These are phyloP conservation scores for Spinellus fusiger DNA, from an alignment of 192 early-diverging fungal species.

Conservation along the genomic window DNA sequence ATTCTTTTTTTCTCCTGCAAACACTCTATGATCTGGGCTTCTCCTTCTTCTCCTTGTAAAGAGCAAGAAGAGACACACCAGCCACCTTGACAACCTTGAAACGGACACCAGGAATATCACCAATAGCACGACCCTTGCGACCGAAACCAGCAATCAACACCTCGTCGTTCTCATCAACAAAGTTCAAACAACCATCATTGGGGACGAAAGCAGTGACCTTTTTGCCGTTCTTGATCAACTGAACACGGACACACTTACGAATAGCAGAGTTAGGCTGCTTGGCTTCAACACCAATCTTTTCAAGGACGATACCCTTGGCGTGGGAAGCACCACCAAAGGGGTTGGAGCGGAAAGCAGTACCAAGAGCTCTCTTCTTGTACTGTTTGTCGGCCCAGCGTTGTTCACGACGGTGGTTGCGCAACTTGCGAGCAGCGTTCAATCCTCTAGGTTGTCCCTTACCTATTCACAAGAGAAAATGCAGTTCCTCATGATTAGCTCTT, in stretches of 20 bases:
- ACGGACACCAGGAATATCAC: constrained; percentile 99
- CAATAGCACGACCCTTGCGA: constrained; percentile 96
- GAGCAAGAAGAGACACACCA: constrained; percentile 96
- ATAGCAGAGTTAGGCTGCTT: constrained; percentile 99
- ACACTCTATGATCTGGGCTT: constrained; percentile 89
- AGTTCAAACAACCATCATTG: constrained; percentile 99
- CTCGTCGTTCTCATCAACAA: constrained; percentile 99
- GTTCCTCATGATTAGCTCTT: background rate
- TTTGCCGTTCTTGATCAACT: constrained; percentile 99
- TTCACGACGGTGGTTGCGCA: constrained; percentile 94
- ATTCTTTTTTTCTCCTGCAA: no score
- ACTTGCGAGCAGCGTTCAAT: constrained; percentile 95
- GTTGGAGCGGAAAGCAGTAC: constrained; percentile 96
- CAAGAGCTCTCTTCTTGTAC: constrained; percentile 98
- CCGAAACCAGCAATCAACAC: constrained; percentile 99
- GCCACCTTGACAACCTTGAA: constrained; percentile 99
- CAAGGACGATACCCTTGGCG: constrained; percentile 99
- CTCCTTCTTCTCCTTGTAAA: constrained; percentile 99
- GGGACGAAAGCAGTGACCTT: constrained; percentile 99
- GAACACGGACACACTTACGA: constrained; percentile 99
- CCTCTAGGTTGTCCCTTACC: constrained; percentile 90
- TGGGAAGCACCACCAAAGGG: constrained; percentile 99
- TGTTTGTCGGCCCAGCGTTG: constrained; percentile 93
- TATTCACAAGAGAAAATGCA: constrained; percentile 3
- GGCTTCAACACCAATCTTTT: constrained; percentile 99